A percentile compares a stretch with the other conserved stretches of the same genome.
Evolutionary conservation across 768 basidiomycete species (phyloP).

Genomic region (Kwoniella bestiolae): DNA sequence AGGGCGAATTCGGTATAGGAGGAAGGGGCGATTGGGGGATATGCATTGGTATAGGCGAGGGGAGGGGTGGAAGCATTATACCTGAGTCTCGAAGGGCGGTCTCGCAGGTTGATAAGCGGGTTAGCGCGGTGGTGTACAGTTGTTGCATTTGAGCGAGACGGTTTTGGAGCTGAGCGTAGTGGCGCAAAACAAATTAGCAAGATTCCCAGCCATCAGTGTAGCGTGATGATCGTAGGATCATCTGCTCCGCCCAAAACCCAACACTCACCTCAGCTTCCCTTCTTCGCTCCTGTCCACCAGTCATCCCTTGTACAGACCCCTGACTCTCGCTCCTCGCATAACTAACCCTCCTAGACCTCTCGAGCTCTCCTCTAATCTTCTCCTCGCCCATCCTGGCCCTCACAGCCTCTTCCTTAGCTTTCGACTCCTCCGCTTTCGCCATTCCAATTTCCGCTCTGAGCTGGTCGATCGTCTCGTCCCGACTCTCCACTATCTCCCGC

Average conservation of each 20-base stretch:
- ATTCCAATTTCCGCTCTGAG: slow-evolving; percentile 46
- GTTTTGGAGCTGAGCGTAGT: slow-evolving; percentile 15
- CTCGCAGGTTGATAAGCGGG: slow-evolving; percentile 11
- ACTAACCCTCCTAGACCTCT: slow-evolving; percentile 21
- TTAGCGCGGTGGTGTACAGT: slow-evolving; percentile 8
- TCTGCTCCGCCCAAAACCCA: neutral
- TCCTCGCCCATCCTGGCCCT: slow-evolving; percentile 32
- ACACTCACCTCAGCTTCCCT: slow-evolving; percentile 33
- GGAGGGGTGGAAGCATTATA: slow-evolving; percentile 13
- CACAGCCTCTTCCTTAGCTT: slow-evolving; percentile 38
- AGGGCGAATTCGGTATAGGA: slow-evolving; percentile 17
- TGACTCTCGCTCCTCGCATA: neutral
- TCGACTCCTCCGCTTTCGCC: slow-evolving; percentile 46
- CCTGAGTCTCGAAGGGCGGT: slow-evolving; percentile 14
- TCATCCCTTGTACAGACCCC: neutral
- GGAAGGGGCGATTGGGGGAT: slow-evolving; percentile 15
- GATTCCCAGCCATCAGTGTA: neutral
- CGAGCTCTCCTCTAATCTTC: slow-evolving; percentile 30
- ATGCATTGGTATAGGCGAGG: slow-evolving; percentile 18
- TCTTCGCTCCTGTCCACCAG: slow-evolving; percentile 12
- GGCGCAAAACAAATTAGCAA: slow-evolving; percentile 4
- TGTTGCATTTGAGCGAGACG: slow-evolving; percentile 22
- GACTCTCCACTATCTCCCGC: slow-evolving; percentile 39
- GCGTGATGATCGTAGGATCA: neutral
- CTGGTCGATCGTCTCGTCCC: slow-evolving; percentile 42